These are phyloP conservation scores for Nemania serpens DNA, from an alignment of 2,329 filamentous ascomycete genomes.

Conservation along the genomic window DNA sequence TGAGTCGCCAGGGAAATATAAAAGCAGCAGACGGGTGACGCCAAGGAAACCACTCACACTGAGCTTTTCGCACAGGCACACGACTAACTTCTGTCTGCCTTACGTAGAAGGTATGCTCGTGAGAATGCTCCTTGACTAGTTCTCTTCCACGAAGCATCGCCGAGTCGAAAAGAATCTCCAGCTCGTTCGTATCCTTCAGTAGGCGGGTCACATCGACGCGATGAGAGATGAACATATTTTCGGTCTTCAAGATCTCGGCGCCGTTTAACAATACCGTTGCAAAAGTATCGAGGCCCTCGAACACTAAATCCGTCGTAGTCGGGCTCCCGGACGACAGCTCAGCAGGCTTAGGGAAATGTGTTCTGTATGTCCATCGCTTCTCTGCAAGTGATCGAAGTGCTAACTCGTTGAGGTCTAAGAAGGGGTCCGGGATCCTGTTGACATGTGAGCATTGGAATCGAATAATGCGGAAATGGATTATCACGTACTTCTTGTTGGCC, in stretches of 20 bases:
- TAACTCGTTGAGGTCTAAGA: conserved; percentile 64
- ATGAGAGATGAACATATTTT: conserved; percentile 69
- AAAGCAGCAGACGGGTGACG: too few relatives aligned
- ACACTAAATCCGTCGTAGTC: conserved; percentile 55
- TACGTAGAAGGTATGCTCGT: conserved; percentile 60
- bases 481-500: conserved; percentile 42
- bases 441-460: conserved; percentile 8
- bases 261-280: conserved; percentile 62
- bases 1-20: neutral
- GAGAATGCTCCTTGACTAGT: conserved; percentile 54
- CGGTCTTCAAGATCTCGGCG: conserved; percentile 55
- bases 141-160: conserved; percentile 57
- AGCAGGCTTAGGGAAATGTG: conserved; percentile 39
- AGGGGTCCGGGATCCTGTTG: conserved; percentile 58
- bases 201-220: conserved; percentile 55
- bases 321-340: conserved; percentile 7
- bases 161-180: conserved; percentile 63
- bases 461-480: neutral
- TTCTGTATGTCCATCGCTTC: conserved; percentile 63
- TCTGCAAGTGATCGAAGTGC: conserved; percentile 66
- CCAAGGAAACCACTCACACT: conserved; percentile 45
- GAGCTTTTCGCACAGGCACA: conserved; percentile 65
- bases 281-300: conserved; percentile 68
- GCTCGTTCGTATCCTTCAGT: conserved; percentile 48
- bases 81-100: conserved; percentile 52